phyloP scores from a whole-genome alignment of 176 grass and related monocot genomes.

The Pharus latifolius region DNA sequence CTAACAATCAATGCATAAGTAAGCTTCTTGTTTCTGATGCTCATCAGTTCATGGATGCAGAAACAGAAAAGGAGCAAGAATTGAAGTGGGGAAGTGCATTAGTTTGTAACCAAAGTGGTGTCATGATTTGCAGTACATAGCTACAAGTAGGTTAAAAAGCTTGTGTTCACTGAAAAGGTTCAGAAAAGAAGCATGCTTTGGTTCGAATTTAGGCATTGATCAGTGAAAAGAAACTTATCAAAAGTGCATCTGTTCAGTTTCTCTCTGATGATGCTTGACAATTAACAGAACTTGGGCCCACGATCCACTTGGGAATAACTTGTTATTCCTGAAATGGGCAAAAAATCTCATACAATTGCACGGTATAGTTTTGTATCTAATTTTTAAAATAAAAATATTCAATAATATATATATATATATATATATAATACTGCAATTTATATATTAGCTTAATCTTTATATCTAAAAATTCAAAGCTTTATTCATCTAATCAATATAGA shows the following conservation, averaged over 20 bases:
- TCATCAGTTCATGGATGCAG: background rate
- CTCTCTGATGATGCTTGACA: background rate
- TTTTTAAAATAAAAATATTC: too few relatives aligned
- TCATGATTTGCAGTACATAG: background rate
- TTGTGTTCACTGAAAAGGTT: background rate
- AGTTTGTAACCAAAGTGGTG: background rate
- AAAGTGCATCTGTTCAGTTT: background rate
- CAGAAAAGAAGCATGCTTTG: background rate
- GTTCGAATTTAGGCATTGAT: background rate
- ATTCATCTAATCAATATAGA: too few relatives aligned
- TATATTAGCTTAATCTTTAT: too few relatives aligned
- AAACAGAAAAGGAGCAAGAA: background rate
- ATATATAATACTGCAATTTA: too few relatives aligned
- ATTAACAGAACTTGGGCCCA: too few relatives aligned
- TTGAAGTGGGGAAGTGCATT: background rate
- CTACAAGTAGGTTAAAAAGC: background rate
- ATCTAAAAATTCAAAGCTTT: too few relatives aligned
- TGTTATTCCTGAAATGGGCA: too few relatives aligned
- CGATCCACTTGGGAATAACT: too few relatives aligned
- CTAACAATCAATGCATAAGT: background rate
- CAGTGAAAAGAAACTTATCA: too few relatives aligned
- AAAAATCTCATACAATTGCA: too few relatives aligned
- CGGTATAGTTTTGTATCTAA: too few relatives aligned
- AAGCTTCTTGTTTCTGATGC: background rate
- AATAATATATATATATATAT: too few relatives aligned